phyloP scores from a whole-genome alignment of 1,284 basidiomycete species.

The Apiotrichum sp. region DNA sequence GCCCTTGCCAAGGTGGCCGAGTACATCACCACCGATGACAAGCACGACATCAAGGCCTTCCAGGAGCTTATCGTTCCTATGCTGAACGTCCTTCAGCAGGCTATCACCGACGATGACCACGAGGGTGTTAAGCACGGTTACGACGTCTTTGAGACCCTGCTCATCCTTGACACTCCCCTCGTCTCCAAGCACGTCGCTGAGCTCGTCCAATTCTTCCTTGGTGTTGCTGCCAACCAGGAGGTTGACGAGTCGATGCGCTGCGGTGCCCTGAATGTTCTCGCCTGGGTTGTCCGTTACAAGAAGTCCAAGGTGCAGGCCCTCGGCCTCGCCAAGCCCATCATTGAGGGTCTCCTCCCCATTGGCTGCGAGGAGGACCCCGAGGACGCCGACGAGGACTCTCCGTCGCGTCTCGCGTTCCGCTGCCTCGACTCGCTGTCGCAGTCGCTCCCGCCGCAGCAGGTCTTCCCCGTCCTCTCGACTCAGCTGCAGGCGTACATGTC shows the following conservation, averaged over 20 bases:
- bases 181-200: constrained; percentile 83
- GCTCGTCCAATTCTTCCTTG: constrained; percentile 82
- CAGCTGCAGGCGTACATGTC: constrained; percentile 78
- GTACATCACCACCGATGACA: constrained; percentile 85
- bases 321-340: constrained; percentile 76
- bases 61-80: constrained; percentile 84
- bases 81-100: constrained; percentile 82
- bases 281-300: constrained; percentile 97
- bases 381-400: constrained; percentile 73
- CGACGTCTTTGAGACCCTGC: constrained; percentile 91
- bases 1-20: constrained; percentile 88
- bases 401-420: constrained; percentile 88
- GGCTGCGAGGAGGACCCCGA: constrained; percentile 82
- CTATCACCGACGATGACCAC: constrained; percentile 76
- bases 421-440: constrained; percentile 92
- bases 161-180: constrained; percentile 90
- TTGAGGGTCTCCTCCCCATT: constrained; percentile 89
- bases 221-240: constrained; percentile 71
- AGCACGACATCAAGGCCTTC: constrained; percentile 80
- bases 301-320: constrained; percentile 90
- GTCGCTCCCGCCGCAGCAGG: constrained; percentile 87
- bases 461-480: constrained; percentile 84
- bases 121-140: constrained; percentile 81
- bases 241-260: constrained; percentile 79
- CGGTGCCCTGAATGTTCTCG: constrained; percentile 87